Evolutionary conservation across 257 asterid genomes (phyloP).

Genomic region (Jasminum sambac): DNA sequence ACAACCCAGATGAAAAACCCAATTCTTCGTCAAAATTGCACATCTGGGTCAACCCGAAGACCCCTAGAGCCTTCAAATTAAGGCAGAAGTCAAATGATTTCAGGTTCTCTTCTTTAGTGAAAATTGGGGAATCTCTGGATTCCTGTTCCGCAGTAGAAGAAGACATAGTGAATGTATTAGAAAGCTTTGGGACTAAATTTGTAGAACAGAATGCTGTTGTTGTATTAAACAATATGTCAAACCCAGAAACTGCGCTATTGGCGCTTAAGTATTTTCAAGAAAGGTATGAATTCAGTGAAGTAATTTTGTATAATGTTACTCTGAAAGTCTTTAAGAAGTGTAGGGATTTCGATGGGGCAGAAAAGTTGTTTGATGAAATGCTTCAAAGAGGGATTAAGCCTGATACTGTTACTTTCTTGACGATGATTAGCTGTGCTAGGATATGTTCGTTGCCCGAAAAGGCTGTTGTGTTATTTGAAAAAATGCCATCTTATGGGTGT

Average conservation of each 20-base stretch:
- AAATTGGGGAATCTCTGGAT: constrained; percentile 56
- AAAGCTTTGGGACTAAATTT: constrained; percentile 40
- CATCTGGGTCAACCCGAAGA: constrained; percentile 86
- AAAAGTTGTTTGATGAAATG: constrained; percentile 62
- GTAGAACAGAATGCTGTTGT: constrained; percentile 70
- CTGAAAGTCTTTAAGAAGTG: constrained; percentile 70
- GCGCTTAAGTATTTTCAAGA: constrained; percentile 58
- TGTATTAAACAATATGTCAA: constrained; percentile 72
- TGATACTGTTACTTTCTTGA: constrained; percentile 78
- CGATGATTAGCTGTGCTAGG: constrained; percentile 87
- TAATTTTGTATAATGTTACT: constrained; percentile 74
- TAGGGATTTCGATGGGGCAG: constrained; percentile 59
- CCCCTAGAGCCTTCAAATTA: constrained; percentile 59
- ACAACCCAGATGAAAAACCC: constrained; percentile 31
- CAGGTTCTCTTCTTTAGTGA: constrained; percentile 63
- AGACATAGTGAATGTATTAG: constrained; percentile 38
- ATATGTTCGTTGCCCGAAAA: constrained; percentile 65
- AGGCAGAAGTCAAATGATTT: constrained; percentile 48
- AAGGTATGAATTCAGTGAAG: constrained; percentile 34
- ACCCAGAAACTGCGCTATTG: constrained; percentile 45
- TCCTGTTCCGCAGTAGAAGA: constrained; percentile 47
- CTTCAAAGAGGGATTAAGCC: constrained; percentile 70
- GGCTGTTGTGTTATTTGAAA: constrained; percentile 87
- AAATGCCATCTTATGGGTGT: constrained; percentile 65
- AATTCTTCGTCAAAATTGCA: constrained; percentile 41